phyloP scores from a whole-genome alignment of 306 rosid species.

The Abrus pulchellus region DNA sequence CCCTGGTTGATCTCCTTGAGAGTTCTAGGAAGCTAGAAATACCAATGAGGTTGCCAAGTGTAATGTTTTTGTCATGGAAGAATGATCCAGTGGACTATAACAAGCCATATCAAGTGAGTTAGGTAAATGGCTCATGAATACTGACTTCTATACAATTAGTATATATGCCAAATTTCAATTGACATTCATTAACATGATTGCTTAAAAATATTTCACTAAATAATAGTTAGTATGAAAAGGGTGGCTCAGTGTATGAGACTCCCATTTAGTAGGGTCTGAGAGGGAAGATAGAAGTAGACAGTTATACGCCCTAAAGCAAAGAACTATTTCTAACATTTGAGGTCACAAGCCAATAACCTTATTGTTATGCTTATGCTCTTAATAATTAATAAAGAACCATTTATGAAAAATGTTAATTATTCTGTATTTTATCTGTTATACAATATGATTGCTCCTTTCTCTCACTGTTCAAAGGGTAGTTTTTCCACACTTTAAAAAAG shows the following conservation, averaged over 20 bases:
- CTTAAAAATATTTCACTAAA: background rate
- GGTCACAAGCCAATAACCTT: background rate
- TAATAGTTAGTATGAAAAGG: background rate
- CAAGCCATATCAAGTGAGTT: conserved; percentile 25
- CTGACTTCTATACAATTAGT: background rate
- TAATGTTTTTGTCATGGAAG: conserved; percentile 68
- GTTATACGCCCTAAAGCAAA: background rate
- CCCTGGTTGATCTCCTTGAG: conserved; percentile 65
- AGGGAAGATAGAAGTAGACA: background rate
- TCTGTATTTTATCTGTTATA: conserved; percentile 27
- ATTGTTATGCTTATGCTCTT: background rate
- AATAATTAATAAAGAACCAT: conserved; percentile 8
- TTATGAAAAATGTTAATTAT: conserved; percentile 3
- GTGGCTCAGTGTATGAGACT: background rate
- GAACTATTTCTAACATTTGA: conserved; percentile 15
- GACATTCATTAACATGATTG: conserved; percentile 29
- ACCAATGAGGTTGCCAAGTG: conserved; percentile 75
- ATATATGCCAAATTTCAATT: conserved; percentile 22
- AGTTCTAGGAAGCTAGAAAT: conserved; percentile 61
- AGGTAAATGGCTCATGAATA: conserved; percentile 21
- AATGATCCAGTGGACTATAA: conserved; percentile 68
- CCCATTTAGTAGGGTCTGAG: background rate
- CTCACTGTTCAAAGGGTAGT: conserved; percentile 4
- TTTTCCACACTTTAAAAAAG: conserved; percentile 21
- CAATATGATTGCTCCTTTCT: conserved; percentile 7